phyloP scores from a whole-genome alignment of 2,329 filamentous ascomycete genomes.

The Achaetomium macrosporum region DNA sequence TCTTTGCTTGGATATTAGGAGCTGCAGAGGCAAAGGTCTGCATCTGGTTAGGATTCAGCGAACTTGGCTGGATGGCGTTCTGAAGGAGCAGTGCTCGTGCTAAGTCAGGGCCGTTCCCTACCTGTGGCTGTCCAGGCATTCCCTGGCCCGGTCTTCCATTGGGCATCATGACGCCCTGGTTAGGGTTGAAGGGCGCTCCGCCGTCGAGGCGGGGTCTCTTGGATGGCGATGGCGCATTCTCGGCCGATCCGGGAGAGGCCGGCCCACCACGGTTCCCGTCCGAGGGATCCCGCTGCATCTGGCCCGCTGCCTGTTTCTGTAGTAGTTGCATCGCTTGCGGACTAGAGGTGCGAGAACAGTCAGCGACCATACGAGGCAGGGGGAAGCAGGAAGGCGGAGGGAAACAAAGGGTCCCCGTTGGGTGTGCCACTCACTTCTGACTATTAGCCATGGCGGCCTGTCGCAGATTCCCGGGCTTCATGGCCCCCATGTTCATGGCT shows the following conservation, averaged over 20 bases:
- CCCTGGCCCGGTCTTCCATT: conserved; percentile 66
- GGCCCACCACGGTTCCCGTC: conserved; percentile 77
- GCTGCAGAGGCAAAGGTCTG: conserved; percentile 54
- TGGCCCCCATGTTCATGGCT: conserved; percentile 47
- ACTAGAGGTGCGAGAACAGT: conserved; percentile 33
- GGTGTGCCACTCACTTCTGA: conserved; percentile 52
- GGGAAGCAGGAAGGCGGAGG: too few species aligned
- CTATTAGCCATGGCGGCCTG: conserved; percentile 76
- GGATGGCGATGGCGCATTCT: conserved; percentile 86
- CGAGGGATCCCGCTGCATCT: conserved; percentile 84
- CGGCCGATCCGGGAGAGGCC: conserved; percentile 73
- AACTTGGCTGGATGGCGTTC: conserved; percentile 69
- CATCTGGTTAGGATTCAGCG: conserved; percentile 71
- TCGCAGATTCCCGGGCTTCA: conserved; percentile 59
- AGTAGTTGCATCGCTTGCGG: conserved; percentile 67
- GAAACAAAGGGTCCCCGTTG: background rate
- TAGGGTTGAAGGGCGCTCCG: conserved; percentile 64
- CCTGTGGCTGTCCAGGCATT: conserved; percentile 67
- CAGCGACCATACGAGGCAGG: conserved; percentile 7
- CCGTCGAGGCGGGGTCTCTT: conserved; percentile 82
- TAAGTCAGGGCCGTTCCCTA: conserved; percentile 47
- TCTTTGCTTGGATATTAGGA: conserved; percentile 66
- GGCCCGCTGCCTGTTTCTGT: conserved; percentile 54
- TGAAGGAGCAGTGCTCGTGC: conserved; percentile 56
- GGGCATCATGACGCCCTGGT: conserved; percentile 63